Base-by-base conservation (phyloP, 2,329 filamentous ascomycete species). In the Rhynchosporium secalis region DNA sequence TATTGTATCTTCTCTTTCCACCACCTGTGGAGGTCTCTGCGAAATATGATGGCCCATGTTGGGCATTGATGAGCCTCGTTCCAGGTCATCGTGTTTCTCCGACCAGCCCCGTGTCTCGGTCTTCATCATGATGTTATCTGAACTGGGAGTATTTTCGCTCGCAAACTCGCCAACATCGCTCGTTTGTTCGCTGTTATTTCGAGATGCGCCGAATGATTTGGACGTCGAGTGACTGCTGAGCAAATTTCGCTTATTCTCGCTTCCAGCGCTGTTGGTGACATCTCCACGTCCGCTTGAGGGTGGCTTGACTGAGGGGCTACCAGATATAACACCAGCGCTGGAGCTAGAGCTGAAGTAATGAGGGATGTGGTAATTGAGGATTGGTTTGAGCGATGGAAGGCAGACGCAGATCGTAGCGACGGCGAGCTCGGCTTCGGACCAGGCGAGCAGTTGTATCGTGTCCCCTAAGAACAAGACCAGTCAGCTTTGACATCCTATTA, bases 321-420 rank as follows among this genome's bases (percentile, higher is more conserved):
- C 51, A 13, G 40, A n/a, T 10, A 54, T 33, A 12, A 54, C 38
- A 3, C 51, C 51, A 3, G 6, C 12, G 9, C 33, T 38, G 6
- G 51, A 40, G 36, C 36, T 41, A 3, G 51, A 13, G 13, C 51
- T 20, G 33, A 54, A 54, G 36, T 54, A 41, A 13, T 36, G 33
- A 40, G 51, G 51, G 36, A 54, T 33, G 9, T 54, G 51, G 36
- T 54, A 12, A 20, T 54, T 54, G 10, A 54, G 33, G 29, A 54
- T 54, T 6, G 51, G 51, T 26, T 54, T 54, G 2, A 54, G 38
- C 15, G 51, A 54, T 40, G 54, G 54, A 13, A 56, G 54, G 12
- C 54, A 56, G 40, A 47, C 54, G 54, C 54, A 56, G 40, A 56
- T 47, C 13, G 31, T 56, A 3, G 54, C 54, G 1, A 47, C 43